Conservation (phyloP, 2,329 filamentous ascomycete genomes). For the Xylaria arbuscula region DNA sequence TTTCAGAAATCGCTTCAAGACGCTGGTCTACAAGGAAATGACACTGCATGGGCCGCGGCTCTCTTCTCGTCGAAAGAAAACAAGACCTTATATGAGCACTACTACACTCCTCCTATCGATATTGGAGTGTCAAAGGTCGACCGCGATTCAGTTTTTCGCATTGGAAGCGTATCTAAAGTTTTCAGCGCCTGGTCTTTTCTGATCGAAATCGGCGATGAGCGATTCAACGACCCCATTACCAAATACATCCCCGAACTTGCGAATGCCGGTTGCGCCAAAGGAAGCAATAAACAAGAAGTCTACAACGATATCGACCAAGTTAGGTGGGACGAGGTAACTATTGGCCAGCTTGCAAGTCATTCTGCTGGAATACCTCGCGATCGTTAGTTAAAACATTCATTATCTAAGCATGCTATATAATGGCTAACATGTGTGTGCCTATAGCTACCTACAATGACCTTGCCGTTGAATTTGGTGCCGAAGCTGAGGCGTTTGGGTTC, state of each 20-base stretch:
- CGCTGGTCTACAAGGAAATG: constrained; percentile 29
- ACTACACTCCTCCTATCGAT: constrained; percentile 43
- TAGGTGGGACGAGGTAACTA: constrained; percentile 51
- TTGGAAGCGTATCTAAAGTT: constrained; percentile 59
- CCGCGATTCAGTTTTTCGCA: constrained; percentile 53
- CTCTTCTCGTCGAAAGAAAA: constrained; percentile 44
- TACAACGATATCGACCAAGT: constrained; percentile 45
- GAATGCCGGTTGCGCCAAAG: constrained; percentile 27
- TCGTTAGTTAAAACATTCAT: constrained; percentile 45
- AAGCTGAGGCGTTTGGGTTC: constrained; percentile 30
- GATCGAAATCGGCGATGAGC: constrained; percentile 53
- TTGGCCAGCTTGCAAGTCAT: constrained; percentile 53
- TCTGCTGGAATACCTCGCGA: constrained; percentile 52
- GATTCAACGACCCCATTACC: constrained; percentile 56
- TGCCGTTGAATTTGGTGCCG: constrained; percentile 7
- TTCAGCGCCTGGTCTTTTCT: constrained; percentile 57
- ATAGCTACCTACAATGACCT: constrained; percentile 34
- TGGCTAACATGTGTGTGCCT: constrained; percentile 5
- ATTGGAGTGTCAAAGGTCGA: constrained; percentile 46
- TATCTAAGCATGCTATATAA: not conserved
- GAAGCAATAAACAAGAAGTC: constrained; percentile 8
- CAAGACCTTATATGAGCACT: constrained; percentile 44
- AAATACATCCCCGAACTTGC: constrained; percentile 57
- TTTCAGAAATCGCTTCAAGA: constrained; percentile 19
- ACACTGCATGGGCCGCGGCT: constrained; percentile 46